These are phyloP conservation scores for Psophocarpus tetragonolobus DNA, from an alignment of 306 rosid genomes.

Conservation along the genomic window DNA sequence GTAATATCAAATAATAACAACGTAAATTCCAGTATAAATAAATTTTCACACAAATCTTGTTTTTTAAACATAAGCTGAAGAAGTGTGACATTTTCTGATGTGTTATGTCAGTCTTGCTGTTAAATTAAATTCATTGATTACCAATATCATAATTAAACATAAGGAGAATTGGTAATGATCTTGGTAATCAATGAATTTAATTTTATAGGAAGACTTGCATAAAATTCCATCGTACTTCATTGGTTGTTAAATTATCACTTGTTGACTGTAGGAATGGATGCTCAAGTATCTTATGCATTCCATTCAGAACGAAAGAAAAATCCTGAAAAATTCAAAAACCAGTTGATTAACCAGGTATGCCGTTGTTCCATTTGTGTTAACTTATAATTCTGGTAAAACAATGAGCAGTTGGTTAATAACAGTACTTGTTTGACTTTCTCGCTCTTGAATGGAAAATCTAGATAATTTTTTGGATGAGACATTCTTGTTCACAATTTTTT, in stretches of 20 bases:
- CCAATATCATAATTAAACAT: not conserved
- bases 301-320: constrained; percentile 90
- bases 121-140: constrained; percentile 2
- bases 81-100: not conserved
- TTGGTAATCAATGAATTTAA: too few species aligned
- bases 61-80: not conserved
- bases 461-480: constrained; percentile 7
- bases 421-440: constrained; percentile 13
- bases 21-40: not conserved
- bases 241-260: constrained; percentile 14
- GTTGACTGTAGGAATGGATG: constrained; percentile 81
- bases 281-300: constrained; percentile 95
- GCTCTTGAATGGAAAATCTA: constrained; percentile 19
- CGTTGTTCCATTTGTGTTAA: constrained; percentile 16
- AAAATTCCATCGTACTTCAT: not conserved
- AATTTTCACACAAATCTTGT: not conserved
- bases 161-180: too few species aligned
- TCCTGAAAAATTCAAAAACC: constrained; percentile 93
- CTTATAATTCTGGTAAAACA: not conserved
- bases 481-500: not conserved
- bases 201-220: too few species aligned
- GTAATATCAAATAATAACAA: not conserved
- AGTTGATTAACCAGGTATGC: constrained; percentile 78
- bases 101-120: not conserved
- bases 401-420: not conserved